phyloP scores from a whole-genome alignment of 2,329 filamentous ascomycete species.

The Pseudopithomyces chartarum region DNA sequence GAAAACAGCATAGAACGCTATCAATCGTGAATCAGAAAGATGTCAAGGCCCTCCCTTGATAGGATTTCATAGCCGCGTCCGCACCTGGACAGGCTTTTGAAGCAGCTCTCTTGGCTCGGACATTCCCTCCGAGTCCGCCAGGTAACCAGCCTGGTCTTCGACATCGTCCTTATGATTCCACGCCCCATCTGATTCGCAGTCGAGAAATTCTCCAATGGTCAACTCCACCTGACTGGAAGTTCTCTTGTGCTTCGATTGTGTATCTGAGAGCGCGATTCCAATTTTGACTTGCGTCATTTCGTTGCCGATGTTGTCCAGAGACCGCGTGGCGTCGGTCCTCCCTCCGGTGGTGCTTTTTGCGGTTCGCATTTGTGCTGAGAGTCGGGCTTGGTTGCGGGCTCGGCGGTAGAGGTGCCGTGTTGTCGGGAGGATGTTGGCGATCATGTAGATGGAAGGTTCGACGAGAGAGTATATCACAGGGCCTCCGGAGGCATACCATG shows the following conservation, averaged over 20 bases:
- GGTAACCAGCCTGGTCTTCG: background rate
- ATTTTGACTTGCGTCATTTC: background rate
- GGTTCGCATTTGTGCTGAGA: background rate
- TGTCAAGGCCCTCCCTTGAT: too few relatives aligned
- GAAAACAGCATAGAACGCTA: too few relatives aligned
- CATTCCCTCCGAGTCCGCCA: too few relatives aligned
- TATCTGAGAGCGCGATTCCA: background rate
- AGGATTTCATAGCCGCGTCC: too few relatives aligned
- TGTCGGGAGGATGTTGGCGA: constrained; percentile 6
- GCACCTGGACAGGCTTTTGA: too few relatives aligned
- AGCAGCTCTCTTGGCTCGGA: too few relatives aligned
- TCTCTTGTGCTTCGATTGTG: constrained; percentile 1
- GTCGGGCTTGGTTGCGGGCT: background rate
- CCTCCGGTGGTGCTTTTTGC: background rate
- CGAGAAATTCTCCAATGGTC: background rate
- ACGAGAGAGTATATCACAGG: constrained; percentile 8
- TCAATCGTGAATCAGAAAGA: too few relatives aligned
- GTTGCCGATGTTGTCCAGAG: background rate
- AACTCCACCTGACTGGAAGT: constrained; percentile 10
- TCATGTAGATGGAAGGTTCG: constrained; percentile 8
- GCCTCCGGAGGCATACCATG: constrained; percentile 4
- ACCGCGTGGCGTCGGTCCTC: background rate
- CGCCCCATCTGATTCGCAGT: background rate
- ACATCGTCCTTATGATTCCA: background rate
- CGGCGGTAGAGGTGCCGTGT: constrained; percentile 1